These are phyloP conservation scores for Batrachochytrium dendrobatidis DNA, from an alignment of 371 early-diverging fungal genomes.

Conservation along the genomic window DNA sequence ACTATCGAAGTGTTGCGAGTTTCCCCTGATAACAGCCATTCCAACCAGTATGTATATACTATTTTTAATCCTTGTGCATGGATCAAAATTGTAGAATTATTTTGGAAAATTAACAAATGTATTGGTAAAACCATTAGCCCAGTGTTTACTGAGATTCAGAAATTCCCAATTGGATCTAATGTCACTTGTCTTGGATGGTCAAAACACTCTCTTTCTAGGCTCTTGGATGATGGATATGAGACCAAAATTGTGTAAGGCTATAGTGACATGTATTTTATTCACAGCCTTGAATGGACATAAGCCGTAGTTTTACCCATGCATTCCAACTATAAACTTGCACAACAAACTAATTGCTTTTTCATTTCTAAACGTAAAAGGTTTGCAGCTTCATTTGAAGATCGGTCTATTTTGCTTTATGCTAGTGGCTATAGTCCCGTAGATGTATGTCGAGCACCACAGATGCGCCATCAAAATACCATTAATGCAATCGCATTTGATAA, in stretches of 20 bases:
- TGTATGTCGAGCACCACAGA: neutral
- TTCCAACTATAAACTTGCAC: no score
- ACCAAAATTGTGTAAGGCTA: neutral
- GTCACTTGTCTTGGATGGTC: neutral
- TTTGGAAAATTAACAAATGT: neutral
- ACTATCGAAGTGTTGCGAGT: neutral
- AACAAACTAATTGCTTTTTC: neutral
- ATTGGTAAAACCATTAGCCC: neutral
- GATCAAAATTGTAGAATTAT: neutral
- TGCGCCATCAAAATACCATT: conserved; percentile 1
- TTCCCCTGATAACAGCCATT: neutral
- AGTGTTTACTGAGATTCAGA: neutral
- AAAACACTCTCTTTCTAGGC: neutral
- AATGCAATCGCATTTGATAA: neutral
- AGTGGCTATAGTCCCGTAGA: neutral
- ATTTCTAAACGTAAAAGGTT: neutral
- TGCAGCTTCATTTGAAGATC: neutral
- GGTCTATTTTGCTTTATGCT: neutral
- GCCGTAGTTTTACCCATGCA: neutral
- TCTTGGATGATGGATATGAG: no score
- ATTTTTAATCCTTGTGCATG: no score
- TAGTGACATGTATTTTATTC: neutral
- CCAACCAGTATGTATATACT: neutral
- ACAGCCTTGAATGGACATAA: neutral
- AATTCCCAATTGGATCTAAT: neutral